Evolutionary conservation across 2,329 filamentous ascomycete genomes (phyloP), one percentile per base, ranked within the genome.

Genomic region (Alternaria longipes): DNA sequence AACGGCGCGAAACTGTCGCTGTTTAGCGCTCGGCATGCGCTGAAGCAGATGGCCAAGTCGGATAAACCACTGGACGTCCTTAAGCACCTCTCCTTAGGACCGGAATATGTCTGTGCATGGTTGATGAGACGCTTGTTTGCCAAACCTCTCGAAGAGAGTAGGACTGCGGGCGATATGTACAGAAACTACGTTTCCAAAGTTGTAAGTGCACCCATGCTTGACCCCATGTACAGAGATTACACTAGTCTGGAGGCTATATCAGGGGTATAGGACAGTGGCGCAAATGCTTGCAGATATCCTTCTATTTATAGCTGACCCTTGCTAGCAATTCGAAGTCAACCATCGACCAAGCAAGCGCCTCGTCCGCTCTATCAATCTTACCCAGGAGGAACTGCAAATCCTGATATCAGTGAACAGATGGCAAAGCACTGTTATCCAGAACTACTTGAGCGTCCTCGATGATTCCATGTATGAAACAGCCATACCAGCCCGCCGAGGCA

Each of bases 301-400:
- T 2, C 11, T 24, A 11, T 16, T 7, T 16, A 12, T 5, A 34
- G 11, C 66, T 73, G 26, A 73, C 52, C n/a, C 11, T 1, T 1
- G 1, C 3, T 26, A 76, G 74, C 73, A 75, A 74, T 77, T 77
- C 41, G 69, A 76, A 72, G 73, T 77, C 38, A 77, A 77, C 24
- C 69, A 75, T 42, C 68, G 70, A 8, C 73, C 74, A 5, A 64
- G 70, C 22, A 78, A 77, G 59, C 69, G 74, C 4, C 68, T 78
- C 2, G 62, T 77, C 2, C 75, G 74, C 30, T 67, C 69, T 8
- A 72, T 77, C 53, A 77, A 77, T n/a, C 63, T 76, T 0, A 63
- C 77, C 0, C 72, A 75, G 61, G 75, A 78, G 57, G 74, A 78
- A 38, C 50, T 77, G 0, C 47, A 61, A 3, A 62, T 72, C 24